Percentiles rank a stretch among this genome's conserved stretches.
These are phyloP conservation scores for Apiospora malaysiana DNA, from an alignment of 2,329 filamentous ascomycete species.

Conservation along the genomic window DNA sequence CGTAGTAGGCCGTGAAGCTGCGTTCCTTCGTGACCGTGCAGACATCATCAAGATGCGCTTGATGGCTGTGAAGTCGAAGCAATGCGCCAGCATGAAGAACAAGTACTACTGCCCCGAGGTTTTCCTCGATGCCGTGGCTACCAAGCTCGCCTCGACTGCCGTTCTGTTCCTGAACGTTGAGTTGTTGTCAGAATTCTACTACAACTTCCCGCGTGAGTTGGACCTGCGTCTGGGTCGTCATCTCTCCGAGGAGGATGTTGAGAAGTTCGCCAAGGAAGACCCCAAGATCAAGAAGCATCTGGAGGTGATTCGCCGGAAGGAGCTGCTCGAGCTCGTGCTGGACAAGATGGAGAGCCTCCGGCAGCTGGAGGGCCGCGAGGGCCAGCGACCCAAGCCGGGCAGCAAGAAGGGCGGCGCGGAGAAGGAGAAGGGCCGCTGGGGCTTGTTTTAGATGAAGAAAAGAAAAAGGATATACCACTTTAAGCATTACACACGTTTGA, in stretches of 20 bases:
- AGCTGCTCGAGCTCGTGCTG: conserved; percentile 88
- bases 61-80: conserved; percentile 85
- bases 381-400: conserved; percentile 7
- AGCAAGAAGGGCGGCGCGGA: conserved; percentile 20
- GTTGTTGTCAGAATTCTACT: conserved; percentile 95
- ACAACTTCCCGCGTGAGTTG: conserved; percentile 93
- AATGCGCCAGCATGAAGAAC: conserved; percentile 82
- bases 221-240: conserved; percentile 85
- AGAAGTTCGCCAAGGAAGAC: conserved; percentile 91
- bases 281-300: conserved; percentile 87
- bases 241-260: conserved; percentile 78
- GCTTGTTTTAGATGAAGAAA: conserved; percentile 15
- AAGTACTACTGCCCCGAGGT: conserved; percentile 98
- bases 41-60: conserved; percentile 92
- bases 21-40: conserved; percentile 91
- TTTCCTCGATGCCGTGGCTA: conserved; percentile 95
- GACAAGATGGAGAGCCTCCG: conserved; percentile 94
- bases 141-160: conserved; percentile 92
- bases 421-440: conserved; percentile 22
- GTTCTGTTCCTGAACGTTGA: conserved; percentile 98
- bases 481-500: conserved; percentile 15
- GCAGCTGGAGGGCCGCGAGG: conserved; percentile 70
- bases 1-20: conserved; percentile 78
- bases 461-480: conserved; percentile 15
- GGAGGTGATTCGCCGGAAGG: conserved; percentile 90